phyloP scores from a whole-genome alignment of 1,284 basidiomycete species.

The Tylopilus orsonianus region DNA sequence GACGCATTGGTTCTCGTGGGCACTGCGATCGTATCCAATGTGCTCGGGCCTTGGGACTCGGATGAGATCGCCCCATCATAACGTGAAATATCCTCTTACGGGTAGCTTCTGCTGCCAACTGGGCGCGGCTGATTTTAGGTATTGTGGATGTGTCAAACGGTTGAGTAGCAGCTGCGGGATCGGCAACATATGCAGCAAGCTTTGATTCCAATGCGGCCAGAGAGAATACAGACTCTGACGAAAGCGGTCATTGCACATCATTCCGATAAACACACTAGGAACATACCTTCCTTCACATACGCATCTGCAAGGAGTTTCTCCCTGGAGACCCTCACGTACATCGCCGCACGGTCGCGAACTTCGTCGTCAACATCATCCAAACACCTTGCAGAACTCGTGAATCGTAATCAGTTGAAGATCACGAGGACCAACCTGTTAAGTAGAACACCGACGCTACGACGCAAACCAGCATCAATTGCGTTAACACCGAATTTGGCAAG shows the following conservation, averaged over 20 bases:
- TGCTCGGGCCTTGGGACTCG: conserved; percentile 63
- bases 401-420: conserved; percentile 5
- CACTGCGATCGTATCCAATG: conserved; percentile 77
- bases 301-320: conserved; percentile 80
- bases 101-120: conserved; percentile 82
- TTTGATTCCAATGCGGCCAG: conserved; percentile 84
- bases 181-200: conserved; percentile 87
- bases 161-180: conserved; percentile 62
- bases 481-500: conserved; percentile 97
- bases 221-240: conserved; percentile 86
- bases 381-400: conserved; percentile 57
- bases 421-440: conserved; percentile 63
- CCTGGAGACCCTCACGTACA: conserved; percentile 87
- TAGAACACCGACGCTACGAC: conserved; percentile 85
- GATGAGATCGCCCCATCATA: conserved; percentile 5
- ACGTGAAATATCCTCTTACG: conserved; percentile 50
- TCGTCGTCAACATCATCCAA: conserved; percentile 99
- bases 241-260: conserved; percentile 4
- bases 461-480: conserved; percentile 74
- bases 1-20: conserved; percentile 64
- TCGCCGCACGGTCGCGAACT: conserved; percentile 95
- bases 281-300: conserved; percentile 87
- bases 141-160: conserved; percentile 82
- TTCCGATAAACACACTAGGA: neutral
- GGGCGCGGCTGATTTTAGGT: conserved; percentile 89